These are phyloP conservation scores for Ambispora gerdemannii DNA, from an alignment of 192 early-diverging fungal genomes.

Conservation along the genomic window DNA sequence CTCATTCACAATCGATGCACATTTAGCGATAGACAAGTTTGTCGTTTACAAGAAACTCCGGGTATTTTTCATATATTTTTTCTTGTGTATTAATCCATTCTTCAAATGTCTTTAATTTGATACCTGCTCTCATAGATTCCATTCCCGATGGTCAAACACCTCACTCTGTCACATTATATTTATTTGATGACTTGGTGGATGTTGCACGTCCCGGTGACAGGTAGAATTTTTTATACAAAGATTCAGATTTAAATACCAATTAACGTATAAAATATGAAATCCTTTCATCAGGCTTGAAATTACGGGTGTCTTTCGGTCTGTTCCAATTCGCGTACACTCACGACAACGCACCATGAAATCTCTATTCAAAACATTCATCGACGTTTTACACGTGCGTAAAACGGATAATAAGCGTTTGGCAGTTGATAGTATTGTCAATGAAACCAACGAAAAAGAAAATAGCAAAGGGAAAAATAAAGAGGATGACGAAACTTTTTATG, in stretches of 20 bases:
- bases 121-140: slow-evolving; percentile 49
- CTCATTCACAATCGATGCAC: slow-evolving; percentile 93
- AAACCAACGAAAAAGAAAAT: slow-evolving; percentile 34
- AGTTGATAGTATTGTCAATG: slow-evolving; percentile 41
- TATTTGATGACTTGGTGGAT: slow-evolving; percentile 95
- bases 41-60: slow-evolving; percentile 93
- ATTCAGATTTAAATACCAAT: background rate
- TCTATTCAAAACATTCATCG: slow-evolving; percentile 92
- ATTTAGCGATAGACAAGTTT: slow-evolving; percentile 93
- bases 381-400: slow-evolving; percentile 89
- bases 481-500: too few species aligned
- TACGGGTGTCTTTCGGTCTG: slow-evolving; percentile 91
- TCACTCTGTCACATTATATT: slow-evolving; percentile 87
- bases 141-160: slow-evolving; percentile 98
- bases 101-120: background rate
- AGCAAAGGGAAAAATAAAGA: slow-evolving; percentile 32
- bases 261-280: slow-evolving; percentile 10
- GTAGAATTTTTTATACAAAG: slow-evolving; percentile 31
- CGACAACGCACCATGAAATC: slow-evolving; percentile 82
- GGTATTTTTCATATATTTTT: slow-evolving; percentile 39
- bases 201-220: slow-evolving; percentile 87
- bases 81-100: too few species aligned
- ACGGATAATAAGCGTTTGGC: slow-evolving; percentile 71
- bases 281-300: slow-evolving; percentile 70
- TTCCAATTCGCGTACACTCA: slow-evolving; percentile 89